phyloP scores from a whole-genome alignment of 768 basidiomycete genomes.

The Kwoniella shandongensis region DNA sequence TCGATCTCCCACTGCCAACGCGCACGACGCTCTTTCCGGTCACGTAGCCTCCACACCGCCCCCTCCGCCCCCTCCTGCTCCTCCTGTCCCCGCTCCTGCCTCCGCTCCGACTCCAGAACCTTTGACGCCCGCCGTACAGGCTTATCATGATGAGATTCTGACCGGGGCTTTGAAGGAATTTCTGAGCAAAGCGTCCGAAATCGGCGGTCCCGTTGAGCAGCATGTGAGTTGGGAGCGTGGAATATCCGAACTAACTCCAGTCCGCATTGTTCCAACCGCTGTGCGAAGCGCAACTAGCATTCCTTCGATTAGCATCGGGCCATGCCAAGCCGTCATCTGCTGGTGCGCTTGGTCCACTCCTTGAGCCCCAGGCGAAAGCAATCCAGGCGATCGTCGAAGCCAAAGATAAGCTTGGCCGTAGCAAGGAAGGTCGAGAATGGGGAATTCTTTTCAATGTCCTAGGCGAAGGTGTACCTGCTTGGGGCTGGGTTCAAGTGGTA shows the following conservation, averaged over 20 bases:
- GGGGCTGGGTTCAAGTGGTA: slow-evolving; percentile 86
- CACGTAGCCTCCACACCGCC: slow-evolving; percentile 40
- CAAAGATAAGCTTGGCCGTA: slow-evolving; percentile 77
- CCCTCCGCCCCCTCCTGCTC: slow-evolving; percentile 40
- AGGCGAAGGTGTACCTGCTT: slow-evolving; percentile 74
- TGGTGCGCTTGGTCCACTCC: slow-evolving; percentile 61
- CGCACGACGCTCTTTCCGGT: slow-evolving; percentile 40
- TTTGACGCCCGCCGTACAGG: slow-evolving; percentile 64
- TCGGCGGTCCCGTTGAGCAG: slow-evolving; percentile 73
- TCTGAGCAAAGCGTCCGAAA: slow-evolving; percentile 66
- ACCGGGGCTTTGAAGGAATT: slow-evolving; percentile 73
- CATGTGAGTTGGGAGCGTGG: slow-evolving; percentile 61
- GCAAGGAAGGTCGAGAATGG: slow-evolving; percentile 66
- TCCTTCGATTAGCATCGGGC: slow-evolving; percentile 66
- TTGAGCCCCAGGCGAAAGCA: slow-evolving; percentile 68
- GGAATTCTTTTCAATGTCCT: slow-evolving; percentile 74
- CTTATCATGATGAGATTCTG: slow-evolving; percentile 72
- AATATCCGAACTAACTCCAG: slow-evolving; percentile 55
- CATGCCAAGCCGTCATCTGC: slow-evolving; percentile 78
- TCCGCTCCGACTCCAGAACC: slow-evolving; percentile 49
- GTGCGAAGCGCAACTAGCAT: slow-evolving; percentile 66
- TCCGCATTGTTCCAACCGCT: slow-evolving; percentile 67
- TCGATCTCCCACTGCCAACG: slow-evolving; percentile 36
- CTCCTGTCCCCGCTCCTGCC: slow-evolving; percentile 47
- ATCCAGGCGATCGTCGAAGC: slow-evolving; percentile 75